Evolutionary conservation across 2,329 filamentous ascomycete genomes (phyloP), one percentile per base, ranked within the genome.

Genomic region (Aspergillus phoenicis): DNA sequence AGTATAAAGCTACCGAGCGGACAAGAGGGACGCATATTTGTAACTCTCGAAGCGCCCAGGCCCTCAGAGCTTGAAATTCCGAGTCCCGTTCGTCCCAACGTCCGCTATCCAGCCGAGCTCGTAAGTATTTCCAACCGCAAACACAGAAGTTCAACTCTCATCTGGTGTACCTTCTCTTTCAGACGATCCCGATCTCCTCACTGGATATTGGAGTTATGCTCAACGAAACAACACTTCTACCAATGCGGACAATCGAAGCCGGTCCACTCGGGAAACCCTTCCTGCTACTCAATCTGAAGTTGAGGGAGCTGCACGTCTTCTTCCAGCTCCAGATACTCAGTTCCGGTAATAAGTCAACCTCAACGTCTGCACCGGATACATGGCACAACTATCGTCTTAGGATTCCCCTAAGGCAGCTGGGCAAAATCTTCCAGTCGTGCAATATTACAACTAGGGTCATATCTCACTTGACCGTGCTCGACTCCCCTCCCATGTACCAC

Each of bases 191-290:
- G 1, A 78, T 83, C 2, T 67, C 71, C 1, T 77, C 76, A 0
- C 68, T 93, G 1, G 82, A 86, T 17, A 89, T 93, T 66, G 90
- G 91, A 0, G 78, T 86, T 43, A 81, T 87, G 75, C 67, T 82
- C 1, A 75, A 81, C 1, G 81, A 84, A 4, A 77, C 75, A 2
- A 78, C 79, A 0, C 86, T 93, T 81, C 84, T 88, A 71, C 74
- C 81, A 8, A 85, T 91, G 81, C 83, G 83, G 56, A 82, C 79
- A 1, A 68, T 81, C 6, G 63, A 66, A 13, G 57, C 72, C 4
- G 64, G 61, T 5, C 52, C 43, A 3, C 43, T 62, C 5, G 65
- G 67, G 4, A 51, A 64, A 2, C 64, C 80, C 3, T 69, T 70
- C 15, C 59, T 84, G 49, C 69, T 72, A 8, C 65, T 84, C 5